Base-by-base conservation (phyloP, 1,139 yeast genomes). In the Geotrichum aggregatum region DNA sequence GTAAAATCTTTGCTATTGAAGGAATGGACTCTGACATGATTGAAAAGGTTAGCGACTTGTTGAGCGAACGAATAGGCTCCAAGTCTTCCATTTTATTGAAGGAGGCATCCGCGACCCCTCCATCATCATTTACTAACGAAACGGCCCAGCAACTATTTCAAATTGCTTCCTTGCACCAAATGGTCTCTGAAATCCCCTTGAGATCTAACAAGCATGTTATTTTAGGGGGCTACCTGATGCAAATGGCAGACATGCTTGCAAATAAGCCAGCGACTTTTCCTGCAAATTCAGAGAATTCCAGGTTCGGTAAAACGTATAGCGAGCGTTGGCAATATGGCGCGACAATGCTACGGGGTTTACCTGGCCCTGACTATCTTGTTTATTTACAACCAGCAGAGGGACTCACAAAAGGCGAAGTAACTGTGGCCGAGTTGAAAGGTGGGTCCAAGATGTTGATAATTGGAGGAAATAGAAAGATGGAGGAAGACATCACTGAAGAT, bases 111-210 rank as follows among this genome's bases (percentile, higher is more conserved):
- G 21, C 18, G 5, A 19, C 28, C 10, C 44, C 44, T 6, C 33
- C 44, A 31, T 18, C 21, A 13, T 5, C n/a, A 3, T 36, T 40
- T 8, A 40, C 44, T 7, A 40, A 24, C 33, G 50, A 41, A 21
- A 26, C 40, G 7, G 67, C 67, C 18, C 50, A 59, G 13, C 61
- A 58, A 50, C 56, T 64, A 62, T 65, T 62, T 59, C 61, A 56
- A 44, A 47, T 65, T 34, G 59, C 67, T n/a, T 63, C 63, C 40
- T 50, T 64, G 44, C 63, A 62, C 34, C 67, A 65, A 43, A 52
- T 58, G 41, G 58, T 62, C 5, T 52, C 63, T 13, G 58, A 60
- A 18, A 30, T 58, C 43, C 50, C 46, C 19, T 47, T 57, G 14
- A 51, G 50, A 31, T 19, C 43, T 21, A 49, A 44, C 39, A 50